Evolutionary conservation across 768 basidiomycete species (phyloP).

Genomic region (Infundibulicybe gibba): DNA sequence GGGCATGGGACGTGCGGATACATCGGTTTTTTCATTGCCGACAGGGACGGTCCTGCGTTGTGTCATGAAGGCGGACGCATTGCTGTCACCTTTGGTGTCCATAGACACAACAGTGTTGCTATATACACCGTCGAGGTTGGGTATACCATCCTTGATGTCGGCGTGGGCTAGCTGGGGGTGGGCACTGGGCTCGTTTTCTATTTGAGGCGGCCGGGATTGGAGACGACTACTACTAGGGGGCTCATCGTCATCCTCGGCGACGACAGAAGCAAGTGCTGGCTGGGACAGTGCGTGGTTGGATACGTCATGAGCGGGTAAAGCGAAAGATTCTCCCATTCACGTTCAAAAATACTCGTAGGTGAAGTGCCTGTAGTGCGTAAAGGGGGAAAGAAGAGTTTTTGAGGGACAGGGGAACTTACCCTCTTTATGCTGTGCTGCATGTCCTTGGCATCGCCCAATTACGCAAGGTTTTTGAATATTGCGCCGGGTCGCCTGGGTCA

Average conservation of each 20-base stretch:
- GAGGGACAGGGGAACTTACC: too few species aligned
- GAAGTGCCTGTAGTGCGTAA: neutral
- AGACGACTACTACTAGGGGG: slow-evolving; percentile 36
- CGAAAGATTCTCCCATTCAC: slow-evolving; percentile 37
- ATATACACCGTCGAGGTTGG: neutral
- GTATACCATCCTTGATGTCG: slow-evolving; percentile 7
- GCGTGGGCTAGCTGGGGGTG: slow-evolving; percentile 2
- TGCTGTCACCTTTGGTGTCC: too few species aligned
- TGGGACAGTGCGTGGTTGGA: slow-evolving; percentile 25
- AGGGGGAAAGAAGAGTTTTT: neutral
- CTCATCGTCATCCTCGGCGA: slow-evolving; percentile 39
- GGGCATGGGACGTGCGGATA: neutral
- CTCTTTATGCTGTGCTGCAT: too few species aligned
- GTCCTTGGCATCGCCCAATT: too few species aligned
- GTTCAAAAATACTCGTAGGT: slow-evolving; percentile 1
- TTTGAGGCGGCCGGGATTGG: slow-evolving; percentile 26
- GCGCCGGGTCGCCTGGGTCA: too few species aligned
- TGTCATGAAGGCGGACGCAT: too few species aligned
- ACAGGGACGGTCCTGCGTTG: too few species aligned
- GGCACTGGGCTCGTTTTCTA: slow-evolving; percentile 10
- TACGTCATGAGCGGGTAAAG: slow-evolving; percentile 21
- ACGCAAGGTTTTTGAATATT: too few species aligned
- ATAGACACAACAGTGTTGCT: too few species aligned
- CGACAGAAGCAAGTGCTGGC: slow-evolving; percentile 23
- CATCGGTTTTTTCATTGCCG: neutral